Percentiles rank a stretch among this genome's conserved stretches.
phyloP scores from a whole-genome alignment of 306 rosid species.

The Fragaria nilgerrensis region DNA sequence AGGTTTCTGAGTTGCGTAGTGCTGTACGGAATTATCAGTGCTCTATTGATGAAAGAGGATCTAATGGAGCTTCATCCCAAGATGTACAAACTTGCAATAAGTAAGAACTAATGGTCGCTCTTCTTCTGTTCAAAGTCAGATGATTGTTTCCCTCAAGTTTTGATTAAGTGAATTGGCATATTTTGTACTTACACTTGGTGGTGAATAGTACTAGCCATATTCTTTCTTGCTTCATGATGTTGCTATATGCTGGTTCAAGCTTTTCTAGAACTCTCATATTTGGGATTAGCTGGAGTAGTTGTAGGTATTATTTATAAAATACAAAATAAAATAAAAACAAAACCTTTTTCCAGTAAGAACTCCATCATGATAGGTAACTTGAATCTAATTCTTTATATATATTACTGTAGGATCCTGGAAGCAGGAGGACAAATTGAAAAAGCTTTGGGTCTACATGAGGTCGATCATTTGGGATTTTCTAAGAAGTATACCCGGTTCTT shows the following conservation, averaged over 20 bases:
- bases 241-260: not conserved
- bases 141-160: not conserved
- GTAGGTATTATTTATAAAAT: no score
- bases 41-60: slow-evolving; percentile 9
- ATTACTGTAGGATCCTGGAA: slow-evolving; percentile 26
- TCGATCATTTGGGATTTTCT: slow-evolving; percentile 28
- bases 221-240: not conserved
- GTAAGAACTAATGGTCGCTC: slow-evolving; percentile 22
- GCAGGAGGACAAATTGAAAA: slow-evolving; percentile 24
- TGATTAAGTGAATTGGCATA: not conserved
- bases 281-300: not conserved
- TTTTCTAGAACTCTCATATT: not conserved
- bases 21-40: slow-evolving; percentile 27
- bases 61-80: slow-evolving; percentile 12
- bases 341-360: not conserved
- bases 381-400: not conserved
- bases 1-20: slow-evolving; percentile 34
- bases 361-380: not conserved
- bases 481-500: slow-evolving; percentile 30
- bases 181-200: not conserved
- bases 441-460: slow-evolving; percentile 16
- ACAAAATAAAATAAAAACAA: no score
- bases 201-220: not conserved
- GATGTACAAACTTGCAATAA: slow-evolving; percentile 9
- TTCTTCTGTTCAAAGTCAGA: not conserved